Evolutionary conservation across 495 filamentous ascomycete genomes (phyloP).

Genomic region (Lasiosphaeria ovina): DNA sequence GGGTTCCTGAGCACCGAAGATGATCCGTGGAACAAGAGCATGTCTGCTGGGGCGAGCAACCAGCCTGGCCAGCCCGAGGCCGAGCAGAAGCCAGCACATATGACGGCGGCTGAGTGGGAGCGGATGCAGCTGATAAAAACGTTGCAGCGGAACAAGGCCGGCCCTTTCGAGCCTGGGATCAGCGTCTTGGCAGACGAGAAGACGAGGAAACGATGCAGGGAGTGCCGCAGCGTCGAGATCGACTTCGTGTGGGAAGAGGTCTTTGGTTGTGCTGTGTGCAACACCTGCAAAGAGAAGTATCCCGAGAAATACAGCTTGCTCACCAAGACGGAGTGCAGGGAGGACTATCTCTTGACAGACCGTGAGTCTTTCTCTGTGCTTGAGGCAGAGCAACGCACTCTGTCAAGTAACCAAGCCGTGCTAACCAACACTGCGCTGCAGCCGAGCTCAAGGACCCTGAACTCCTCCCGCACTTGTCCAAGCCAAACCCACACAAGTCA

Average conservation of each 20-base stretch:
- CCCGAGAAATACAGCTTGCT: conserved; percentile 91
- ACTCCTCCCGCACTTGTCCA: conserved; percentile 80
- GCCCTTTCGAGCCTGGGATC: conserved; percentile 83
- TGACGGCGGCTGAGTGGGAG: conserved; percentile 95
- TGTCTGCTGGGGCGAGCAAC: conserved; percentile 48
- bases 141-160: conserved; percentile 68
- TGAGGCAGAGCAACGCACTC: no score
- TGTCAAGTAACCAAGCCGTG: background rate
- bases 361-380: conserved; percentile 51
- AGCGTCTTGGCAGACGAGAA: conserved; percentile 63
- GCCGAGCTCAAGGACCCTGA: conserved; percentile 83
- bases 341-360: conserved; percentile 94
- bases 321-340: conserved; percentile 92
- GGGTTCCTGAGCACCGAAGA: conserved; percentile 86
- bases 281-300: conserved; percentile 76
- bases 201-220: conserved; percentile 71
- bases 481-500: conserved; percentile 90
- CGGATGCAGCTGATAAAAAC: conserved; percentile 66
- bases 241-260: conserved; percentile 92
- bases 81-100: conserved; percentile 75
- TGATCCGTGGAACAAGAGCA: conserved; percentile 80
- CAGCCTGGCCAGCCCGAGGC: conserved; percentile 29
- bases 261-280: conserved; percentile 69
- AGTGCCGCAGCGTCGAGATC: conserved; percentile 81
- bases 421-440: conserved; percentile 31